Evolutionary conservation across 2,329 filamentous ascomycete genomes (phyloP), one percentile per base, ranked within the genome.

Genomic region (Emergomyces pasteurianus): DNA sequence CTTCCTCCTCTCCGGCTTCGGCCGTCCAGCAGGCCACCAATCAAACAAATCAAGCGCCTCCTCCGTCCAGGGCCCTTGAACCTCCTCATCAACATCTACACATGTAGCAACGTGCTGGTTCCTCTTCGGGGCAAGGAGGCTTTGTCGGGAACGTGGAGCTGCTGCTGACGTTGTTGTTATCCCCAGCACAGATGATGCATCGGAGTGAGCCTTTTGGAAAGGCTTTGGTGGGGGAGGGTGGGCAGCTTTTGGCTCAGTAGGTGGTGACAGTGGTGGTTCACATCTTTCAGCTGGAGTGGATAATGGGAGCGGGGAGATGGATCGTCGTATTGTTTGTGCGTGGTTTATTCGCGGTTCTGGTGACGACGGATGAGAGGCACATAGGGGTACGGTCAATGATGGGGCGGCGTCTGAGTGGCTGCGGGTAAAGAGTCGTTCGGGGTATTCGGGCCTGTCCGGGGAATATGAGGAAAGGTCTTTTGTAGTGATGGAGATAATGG

Each of bases 31-130:
- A 18, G 75, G 75, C 75, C 75, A 77, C 63, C 73, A 77, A 52
- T 76, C 74, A 64, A 77, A 77, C 23, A 77, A 65, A 65, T 77
- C 73, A 31, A 74, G 65, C 16, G 75, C 75, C 62, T 77, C 75
- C 0, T 67, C 66, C 5, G 75, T 77, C 75, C 75, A 77, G 0
- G 75, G 74, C 0, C 75, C 75, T 61, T 72, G 66, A 49, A 74
- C 73, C 6, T 61, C 60, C 23, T 62, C 63, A 9, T 66, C 62
- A 28, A 67, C 64, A 18, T 67, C 64, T 14, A 52, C 43, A 28
- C 54, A 57, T 10, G 54, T 57, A 23, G 54, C 54, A n/a, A 57
- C 38, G 18, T 57, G 54, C 36, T 57, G 54, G 54, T 57, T 57
- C 38, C 54, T 38, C 38, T 57, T 57, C 14, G 54, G 54, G 14